phyloP scores from a whole-genome alignment of 805 yeast genomes.

The Lipomyces spencermartinsiae region DNA sequence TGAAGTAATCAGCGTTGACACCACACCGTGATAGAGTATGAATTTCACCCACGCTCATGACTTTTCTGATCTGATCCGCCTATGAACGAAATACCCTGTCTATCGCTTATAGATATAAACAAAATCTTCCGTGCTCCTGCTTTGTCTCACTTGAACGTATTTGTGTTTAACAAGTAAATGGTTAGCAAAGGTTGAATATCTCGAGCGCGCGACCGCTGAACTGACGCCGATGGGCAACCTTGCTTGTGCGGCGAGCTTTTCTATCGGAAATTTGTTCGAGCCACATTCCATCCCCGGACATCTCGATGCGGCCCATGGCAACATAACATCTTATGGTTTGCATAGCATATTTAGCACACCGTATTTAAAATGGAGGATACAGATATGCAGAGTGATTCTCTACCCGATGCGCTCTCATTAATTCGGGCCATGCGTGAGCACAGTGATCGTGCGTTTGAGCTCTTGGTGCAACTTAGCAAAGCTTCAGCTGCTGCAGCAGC shows the following conservation, averaged over 20 bases:
- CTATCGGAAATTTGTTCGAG: background rate
- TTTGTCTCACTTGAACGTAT: background rate
- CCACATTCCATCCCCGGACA: background rate
- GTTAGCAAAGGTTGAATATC: no score
- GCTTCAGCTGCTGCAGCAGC: conserved; percentile 20
- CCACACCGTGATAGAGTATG: background rate
- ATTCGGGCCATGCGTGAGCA: conserved; percentile 20
- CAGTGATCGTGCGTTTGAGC: conserved; percentile 16
- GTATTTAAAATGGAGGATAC: background rate
- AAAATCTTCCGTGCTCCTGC: background rate
- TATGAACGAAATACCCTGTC: background rate
- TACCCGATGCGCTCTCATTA: conserved; percentile 12
- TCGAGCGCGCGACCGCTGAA: background rate
- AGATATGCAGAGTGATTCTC: background rate
- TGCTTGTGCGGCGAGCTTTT: background rate
- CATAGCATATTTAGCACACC: background rate
- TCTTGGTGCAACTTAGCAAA: conserved; percentile 2
- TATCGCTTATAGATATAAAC: background rate
- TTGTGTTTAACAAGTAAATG: no score
- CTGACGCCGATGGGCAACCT: background rate
- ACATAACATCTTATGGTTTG: background rate
- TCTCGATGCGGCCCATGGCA: no score
- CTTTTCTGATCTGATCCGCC: background rate
- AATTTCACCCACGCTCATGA: background rate
- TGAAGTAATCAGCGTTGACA: background rate